Evolutionary conservation across 78 protist species (phyloP), one percentile per base, ranked within the genome.

Genomic region (Dictyostelium intermedium): DNA sequence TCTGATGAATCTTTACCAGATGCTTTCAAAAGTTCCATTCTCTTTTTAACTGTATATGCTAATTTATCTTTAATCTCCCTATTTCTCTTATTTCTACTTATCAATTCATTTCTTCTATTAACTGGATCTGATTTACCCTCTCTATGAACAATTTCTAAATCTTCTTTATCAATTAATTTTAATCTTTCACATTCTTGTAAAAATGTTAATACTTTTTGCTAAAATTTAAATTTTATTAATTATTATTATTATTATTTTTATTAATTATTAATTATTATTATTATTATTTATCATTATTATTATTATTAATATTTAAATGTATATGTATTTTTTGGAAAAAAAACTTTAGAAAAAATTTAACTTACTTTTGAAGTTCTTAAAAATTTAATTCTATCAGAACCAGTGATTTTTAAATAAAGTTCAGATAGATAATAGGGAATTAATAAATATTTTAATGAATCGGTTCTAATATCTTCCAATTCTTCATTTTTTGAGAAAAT

Each of bases 381-480:
- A 70, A 79, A 56, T 66, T 80, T 89, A 66, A 89, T 23, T 53
- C 94, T 80, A 89, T 69, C 61, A 32, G 37, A 13, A 80, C 83
- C 94, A 69, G 74, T 83, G 7, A 81, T 25, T 47, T 45, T 41
- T 69, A 81, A 45, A 89, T 50, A 89, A 69, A 89, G 73, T 66
- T 89, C 94, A 11, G 87, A 23, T 39, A 89, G 23, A 80, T 89
- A 89, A 80, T 89, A 89, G 43, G 94, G 94, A 32, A 89, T 66
- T n/a, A 89, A 80, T 63, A 89, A 50, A 70, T 86, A 86, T 61
- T 89, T 89, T 81, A 89, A 89, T 79, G 82, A 47, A 89, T 89
- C 94, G 3, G 94, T 89, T 89, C 94, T 89, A 43, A 89, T 89
- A 50, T 89, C 94, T 37, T 89, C 94, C 5, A 89, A 35, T 50